Conservation (phyloP, 441 rosid genomes). For the Biscutella auriculata region DNA sequence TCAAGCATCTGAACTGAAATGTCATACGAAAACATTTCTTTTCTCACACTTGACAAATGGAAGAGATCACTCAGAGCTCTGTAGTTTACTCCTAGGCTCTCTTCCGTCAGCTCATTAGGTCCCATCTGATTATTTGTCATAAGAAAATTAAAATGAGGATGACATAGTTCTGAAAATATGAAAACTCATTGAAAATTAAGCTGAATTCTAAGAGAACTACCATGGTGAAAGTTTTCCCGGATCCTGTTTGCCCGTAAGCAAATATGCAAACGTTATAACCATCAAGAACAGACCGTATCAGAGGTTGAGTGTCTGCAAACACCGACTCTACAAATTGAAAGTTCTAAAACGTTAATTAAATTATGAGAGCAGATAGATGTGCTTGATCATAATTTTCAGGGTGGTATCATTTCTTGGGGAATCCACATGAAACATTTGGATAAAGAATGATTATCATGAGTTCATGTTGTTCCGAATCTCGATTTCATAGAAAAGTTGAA, state of each 20-base stretch:
- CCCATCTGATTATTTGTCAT: constrained; percentile 34
- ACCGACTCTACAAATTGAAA: constrained; percentile 40
- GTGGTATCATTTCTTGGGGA: neutral
- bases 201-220: constrained; percentile 24
- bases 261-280: constrained; percentile 71
- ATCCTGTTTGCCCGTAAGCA: constrained; percentile 78
- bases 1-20: constrained; percentile 67
- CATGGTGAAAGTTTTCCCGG: constrained; percentile 69
- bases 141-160: neutral
- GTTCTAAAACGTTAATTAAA: neutral
- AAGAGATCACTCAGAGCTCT: constrained; percentile 59
- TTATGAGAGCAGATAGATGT: neutral
- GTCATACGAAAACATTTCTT: constrained; percentile 36
- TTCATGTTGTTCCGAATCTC: neutral
- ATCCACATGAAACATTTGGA: neutral
- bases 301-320: constrained; percentile 49
- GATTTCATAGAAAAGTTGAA: neutral
- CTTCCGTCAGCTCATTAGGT: constrained; percentile 51
- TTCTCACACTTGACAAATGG: constrained; percentile 36
- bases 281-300: constrained; percentile 64
- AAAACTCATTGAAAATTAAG: neutral
- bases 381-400: neutral
- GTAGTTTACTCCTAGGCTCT: constrained; percentile 54
- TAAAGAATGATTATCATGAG: neutral
- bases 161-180: neutral